A percentile compares a stretch with the other conserved stretches of the same genome.
Evolutionary conservation across 345 rosid genomes (phyloP).

Genomic region (Gynandropsis gynandra): DNA sequence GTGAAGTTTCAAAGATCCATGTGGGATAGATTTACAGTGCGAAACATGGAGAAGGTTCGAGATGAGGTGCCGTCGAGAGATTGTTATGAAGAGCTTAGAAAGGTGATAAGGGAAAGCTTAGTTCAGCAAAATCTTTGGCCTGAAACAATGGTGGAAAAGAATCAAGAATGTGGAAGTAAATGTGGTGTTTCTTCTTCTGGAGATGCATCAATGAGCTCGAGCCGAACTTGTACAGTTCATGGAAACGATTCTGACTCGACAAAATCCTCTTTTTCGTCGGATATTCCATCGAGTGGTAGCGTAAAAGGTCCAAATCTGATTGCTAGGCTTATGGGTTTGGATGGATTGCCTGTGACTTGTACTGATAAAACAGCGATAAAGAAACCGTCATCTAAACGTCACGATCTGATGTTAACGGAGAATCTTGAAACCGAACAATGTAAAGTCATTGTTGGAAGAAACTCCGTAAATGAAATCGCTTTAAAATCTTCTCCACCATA

Average conservation of each 20-base stretch:
- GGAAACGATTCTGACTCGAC: conserved; percentile 28
- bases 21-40: conserved; percentile 31
- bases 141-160: conserved; percentile 21
- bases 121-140: conserved; percentile 51
- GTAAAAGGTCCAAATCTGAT: conserved; percentile 50
- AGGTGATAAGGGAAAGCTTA: conserved; percentile 50
- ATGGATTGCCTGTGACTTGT: conserved; percentile 38
- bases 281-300: conserved; percentile 25
- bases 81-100: conserved; percentile 55
- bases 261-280: conserved; percentile 31
- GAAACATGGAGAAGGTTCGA: no score
- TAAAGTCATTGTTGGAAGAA: conserved; percentile 30
- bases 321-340: conserved; percentile 93
- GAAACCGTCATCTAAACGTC: conserved; percentile 28
- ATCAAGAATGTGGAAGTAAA: no score
- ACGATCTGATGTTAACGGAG: no score
- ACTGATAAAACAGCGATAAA: conserved; percentile 30
- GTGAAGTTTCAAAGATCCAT: conserved; percentile 29
- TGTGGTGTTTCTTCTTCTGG: no score
- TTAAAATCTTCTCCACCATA: conserved; percentile 18
- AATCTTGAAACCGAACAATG: no score
- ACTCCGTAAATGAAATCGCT: conserved; percentile 17
- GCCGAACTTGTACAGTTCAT: conserved; percentile 41
- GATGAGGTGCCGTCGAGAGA: conserved; percentile 43
- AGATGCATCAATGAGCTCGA: conserved; percentile 66